Evolutionary conservation across 1,284 basidiomycete species (phyloP), one percentile per base, ranked within the genome.

Genomic region (Tilletiopsis washingtonensis): DNA sequence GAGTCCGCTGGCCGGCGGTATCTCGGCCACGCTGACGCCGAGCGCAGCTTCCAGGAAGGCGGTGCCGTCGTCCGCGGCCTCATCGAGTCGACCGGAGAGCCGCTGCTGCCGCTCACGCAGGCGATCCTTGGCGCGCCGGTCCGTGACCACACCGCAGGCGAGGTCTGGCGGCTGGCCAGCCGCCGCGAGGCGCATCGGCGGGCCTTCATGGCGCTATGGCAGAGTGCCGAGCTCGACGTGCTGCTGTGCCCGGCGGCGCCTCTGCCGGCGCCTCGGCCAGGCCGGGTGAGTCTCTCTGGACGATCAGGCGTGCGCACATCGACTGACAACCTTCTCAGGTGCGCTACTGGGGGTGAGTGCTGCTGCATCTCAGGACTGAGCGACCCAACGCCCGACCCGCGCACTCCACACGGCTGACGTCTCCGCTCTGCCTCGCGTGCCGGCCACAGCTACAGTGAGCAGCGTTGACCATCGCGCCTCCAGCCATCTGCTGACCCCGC

Each of bases 41-140:
- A 15, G 9, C 38, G 5, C 49, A 52, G 50, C 48, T 64, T 62
- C 42, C 56, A 57, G 49, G 62, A 64, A 3, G 47, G 47, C 5
- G 62, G 62, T 21, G 51, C 54, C 41, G 39, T 54, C 26, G 54
- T 62, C 23, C 21, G 45, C 9, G 49, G 52, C 4, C 46, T 64
- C 40, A 53, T 53, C 19, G 41, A 47, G 17, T 46, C 54, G 1
- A 62, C 59, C 0, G 50, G 51, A 1, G 62, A 64, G 21, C 62
- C 62, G 2, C 38, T 64, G 6, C 44, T 61, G 19, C 53, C 59
- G 3, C 25, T 64, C 19, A 64, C 62, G 0, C 23, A 57, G 7
- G 53, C 44, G 48, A 59, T 64, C 32, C 53, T 62, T 1, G 45
- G 51, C 3, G 40, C 42, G 24, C 60, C 60, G 15, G 43, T 55